Percentiles rank a stretch among this genome's conserved stretches.
Evolutionary conservation across 371 early-diverging fungal genomes (phyloP).

Genomic region (Thermomucor indicae-seudaticae): DNA sequence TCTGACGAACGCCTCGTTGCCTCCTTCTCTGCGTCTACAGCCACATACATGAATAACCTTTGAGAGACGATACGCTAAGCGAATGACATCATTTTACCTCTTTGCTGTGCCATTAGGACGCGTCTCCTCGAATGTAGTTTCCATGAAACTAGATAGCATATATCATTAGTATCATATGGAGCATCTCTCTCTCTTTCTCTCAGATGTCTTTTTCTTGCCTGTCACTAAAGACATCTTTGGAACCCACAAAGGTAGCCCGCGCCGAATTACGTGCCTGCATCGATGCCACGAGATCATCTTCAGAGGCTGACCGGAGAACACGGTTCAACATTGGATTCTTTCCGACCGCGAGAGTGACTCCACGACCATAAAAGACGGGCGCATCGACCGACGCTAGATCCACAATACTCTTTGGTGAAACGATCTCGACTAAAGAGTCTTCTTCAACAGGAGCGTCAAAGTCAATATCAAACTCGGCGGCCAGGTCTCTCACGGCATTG

Average conservation of each 20-base stretch:
- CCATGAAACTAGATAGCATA: slow-evolving; percentile 10
- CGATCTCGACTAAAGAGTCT: slow-evolving; percentile 34
- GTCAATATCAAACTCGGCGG: slow-evolving; percentile 82
- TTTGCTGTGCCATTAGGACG: slow-evolving; percentile 14
- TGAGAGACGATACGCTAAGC: background rate
- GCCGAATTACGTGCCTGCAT: slow-evolving; percentile 90
- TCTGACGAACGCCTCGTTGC: slow-evolving; percentile 69
- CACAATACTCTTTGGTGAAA: slow-evolving; percentile 27
- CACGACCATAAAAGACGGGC: slow-evolving; percentile 73
- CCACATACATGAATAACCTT: background rate
- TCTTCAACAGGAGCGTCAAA: slow-evolving; percentile 60
- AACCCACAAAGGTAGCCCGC: slow-evolving; percentile 81
- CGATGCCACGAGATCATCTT: slow-evolving; percentile 66
- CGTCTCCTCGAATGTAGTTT: slow-evolving; percentile 17
- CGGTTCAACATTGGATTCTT: slow-evolving; percentile 57
- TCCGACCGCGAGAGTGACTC: slow-evolving; percentile 69
- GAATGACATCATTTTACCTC: slow-evolving; percentile 5
- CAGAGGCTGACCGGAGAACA: slow-evolving; percentile 59
- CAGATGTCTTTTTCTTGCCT: slow-evolving; percentile 22
- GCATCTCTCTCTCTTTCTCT: background rate
- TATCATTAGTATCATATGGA: background rate
- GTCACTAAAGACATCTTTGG: slow-evolving; percentile 77
- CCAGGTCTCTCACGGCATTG: slow-evolving; percentile 74
- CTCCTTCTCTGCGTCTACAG: slow-evolving; percentile 25
- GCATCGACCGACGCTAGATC: slow-evolving; percentile 20